Evolutionary conservation across 78 protist species (phyloP).

Genomic region (Trichosphaerium sp.): DNA sequence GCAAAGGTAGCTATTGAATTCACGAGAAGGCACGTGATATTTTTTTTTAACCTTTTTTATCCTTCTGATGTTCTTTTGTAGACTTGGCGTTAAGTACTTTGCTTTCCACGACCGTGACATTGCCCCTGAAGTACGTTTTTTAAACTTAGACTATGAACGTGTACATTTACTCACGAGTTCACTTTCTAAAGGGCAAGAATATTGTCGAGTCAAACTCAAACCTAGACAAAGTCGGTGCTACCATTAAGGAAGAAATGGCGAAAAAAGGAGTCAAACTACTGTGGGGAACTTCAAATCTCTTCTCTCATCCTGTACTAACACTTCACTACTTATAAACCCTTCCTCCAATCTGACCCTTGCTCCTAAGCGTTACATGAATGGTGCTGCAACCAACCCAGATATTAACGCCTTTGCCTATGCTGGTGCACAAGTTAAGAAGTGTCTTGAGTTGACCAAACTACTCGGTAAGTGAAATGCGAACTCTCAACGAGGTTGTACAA

Average conservation of each 20-base stretch:
- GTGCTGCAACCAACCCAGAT: neutral
- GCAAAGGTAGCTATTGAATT: neutral
- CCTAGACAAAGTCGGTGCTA: neutral
- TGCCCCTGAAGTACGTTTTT: too few species aligned
- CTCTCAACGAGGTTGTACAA: neutral
- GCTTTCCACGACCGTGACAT: conserved; percentile 8
- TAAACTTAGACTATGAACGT: too few species aligned
- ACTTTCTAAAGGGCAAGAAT: neutral
- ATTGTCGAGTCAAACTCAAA: neutral
- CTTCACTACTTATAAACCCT: too few species aligned
- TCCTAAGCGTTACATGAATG: neutral
- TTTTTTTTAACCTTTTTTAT: neutral
- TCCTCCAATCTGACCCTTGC: neutral
- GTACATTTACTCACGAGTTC: too few species aligned
- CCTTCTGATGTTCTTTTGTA: neutral
- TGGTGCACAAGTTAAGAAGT: conserved; percentile 6
- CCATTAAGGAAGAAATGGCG: neutral
- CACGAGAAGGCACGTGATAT: neutral
- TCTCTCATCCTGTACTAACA: neutral
- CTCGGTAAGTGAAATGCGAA: neutral
- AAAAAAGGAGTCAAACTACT: conserved; percentile 1
- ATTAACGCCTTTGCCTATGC: neutral
- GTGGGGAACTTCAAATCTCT: neutral
- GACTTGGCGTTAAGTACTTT: conserved; percentile 1
- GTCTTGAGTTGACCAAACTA: neutral